These are phyloP conservation scores for Helotiales sp. DNA, from an alignment of 2,329 filamentous ascomycete species.

Conservation along the genomic window DNA sequence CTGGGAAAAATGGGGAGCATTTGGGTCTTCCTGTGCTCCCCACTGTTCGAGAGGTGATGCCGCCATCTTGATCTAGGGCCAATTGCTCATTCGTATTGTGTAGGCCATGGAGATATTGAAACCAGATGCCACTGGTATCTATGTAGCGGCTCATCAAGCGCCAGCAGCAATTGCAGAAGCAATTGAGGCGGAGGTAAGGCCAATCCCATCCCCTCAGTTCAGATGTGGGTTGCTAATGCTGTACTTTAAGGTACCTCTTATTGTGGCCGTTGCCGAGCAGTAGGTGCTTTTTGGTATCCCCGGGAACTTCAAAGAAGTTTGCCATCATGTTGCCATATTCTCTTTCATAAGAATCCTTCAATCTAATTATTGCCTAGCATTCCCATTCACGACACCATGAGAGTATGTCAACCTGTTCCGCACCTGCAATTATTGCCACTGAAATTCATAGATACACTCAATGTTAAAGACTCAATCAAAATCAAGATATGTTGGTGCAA, in stretches of 20 bases:
- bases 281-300: neutral
- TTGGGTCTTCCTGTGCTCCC: conserved; percentile 71
- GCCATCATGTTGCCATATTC: no score
- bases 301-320: neutral
- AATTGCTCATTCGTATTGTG: conserved; percentile 4
- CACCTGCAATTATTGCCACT: neutral
- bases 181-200: conserved; percentile 63
- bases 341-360: no score
- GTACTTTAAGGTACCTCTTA: conserved; percentile 55
- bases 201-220: neutral
- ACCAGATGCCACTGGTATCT: conserved; percentile 77
- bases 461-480: conserved; percentile 69
- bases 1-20: conserved; percentile 69
- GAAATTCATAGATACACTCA: conserved; percentile 56
- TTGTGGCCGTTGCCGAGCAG: conserved; percentile 74
- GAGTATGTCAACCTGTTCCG: conserved; percentile 45
- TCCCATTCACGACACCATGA: conserved; percentile 69
- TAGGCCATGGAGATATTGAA: conserved; percentile 68
- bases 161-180: conserved; percentile 75
- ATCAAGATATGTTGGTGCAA: conserved; percentile 69
- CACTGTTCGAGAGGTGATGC: conserved; percentile 56
- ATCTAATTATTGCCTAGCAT: conserved; percentile 41
- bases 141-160: conserved; percentile 75
- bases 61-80: conserved; percentile 11
- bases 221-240: neutral